phyloP scores from a whole-genome alignment of 352 stramenopile species.

The Aphanomyces astaci region DNA sequence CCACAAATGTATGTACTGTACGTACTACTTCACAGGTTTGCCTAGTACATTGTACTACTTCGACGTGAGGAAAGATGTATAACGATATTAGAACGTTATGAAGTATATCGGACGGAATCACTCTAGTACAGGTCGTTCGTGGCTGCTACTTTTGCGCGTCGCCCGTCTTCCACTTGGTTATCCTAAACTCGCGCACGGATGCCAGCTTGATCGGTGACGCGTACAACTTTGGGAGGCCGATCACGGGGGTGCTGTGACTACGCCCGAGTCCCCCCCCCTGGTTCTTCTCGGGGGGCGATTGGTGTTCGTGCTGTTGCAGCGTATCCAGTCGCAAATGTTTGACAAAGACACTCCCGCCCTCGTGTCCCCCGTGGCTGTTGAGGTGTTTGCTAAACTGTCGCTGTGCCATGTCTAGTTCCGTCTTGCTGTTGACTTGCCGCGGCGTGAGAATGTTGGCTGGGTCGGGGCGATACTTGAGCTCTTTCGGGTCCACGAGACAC shows the following conservation, averaged over 20 bases:
- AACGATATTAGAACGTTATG: too few relatives aligned
- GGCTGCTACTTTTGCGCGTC: constrained; percentile 13
- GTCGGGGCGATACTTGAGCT: background rate
- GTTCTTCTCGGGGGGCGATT: background rate
- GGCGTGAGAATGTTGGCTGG: constrained; percentile 13
- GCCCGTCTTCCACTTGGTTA: constrained; percentile 20
- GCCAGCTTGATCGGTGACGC: constrained; percentile 9
- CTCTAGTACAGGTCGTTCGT: too few relatives aligned
- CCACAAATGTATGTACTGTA: too few relatives aligned
- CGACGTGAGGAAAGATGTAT: too few relatives aligned
- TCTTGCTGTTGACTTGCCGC: constrained; percentile 14
- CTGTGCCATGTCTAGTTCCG: constrained; percentile 2
- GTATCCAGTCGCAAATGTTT: background rate
- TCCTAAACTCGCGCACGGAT: constrained; percentile 6
- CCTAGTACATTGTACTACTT: too few relatives aligned
- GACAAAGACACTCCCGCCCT: background rate
- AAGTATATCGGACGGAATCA: too few relatives aligned
- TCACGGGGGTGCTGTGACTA: background rate
- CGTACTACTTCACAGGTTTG: too few relatives aligned
- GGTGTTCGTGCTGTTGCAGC: constrained; percentile 8
- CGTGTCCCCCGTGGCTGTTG: background rate
- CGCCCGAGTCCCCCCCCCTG: background rate
- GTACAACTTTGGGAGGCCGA: constrained; percentile 9
- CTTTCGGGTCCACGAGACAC: constrained; percentile 33
- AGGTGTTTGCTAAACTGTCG: constrained; percentile 8